Base-by-base conservation (phyloP, 345 rosid species). In the Salix arbutifolia region DNA sequence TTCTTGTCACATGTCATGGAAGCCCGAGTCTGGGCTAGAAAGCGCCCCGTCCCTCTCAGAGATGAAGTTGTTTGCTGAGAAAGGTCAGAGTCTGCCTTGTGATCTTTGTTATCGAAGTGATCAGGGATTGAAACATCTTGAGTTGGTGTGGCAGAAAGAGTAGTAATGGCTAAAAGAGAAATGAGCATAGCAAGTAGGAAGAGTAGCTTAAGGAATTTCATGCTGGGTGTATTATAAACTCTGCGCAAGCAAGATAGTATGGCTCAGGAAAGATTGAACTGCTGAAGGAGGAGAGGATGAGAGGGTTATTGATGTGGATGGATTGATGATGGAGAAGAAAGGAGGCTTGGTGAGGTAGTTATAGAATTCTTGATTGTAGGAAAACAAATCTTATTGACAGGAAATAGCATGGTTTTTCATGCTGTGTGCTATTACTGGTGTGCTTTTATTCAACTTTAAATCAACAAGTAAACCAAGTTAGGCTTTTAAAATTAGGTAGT, bases 1-100 rank as follows among this genome's bases (percentile, higher is more conserved):
- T 79, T 84, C 13, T 74, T 83, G 69, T 87, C 7, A 56, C 94
- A 90, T 53, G 85, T 86, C 87, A 79, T 52, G 2, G 0, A 31
- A 17, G 17, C 62, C 28, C 81, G 74, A 1, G 16, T 71, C 0
- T 65, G 72, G 5, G 80, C 79, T 4, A 80, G 84, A 67, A 84
- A 75, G 5, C 84, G 78, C n/a, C 62, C 33, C 1, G 69, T 5
- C 30, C 83, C 82, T 25, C 70, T 58, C n/a, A 79, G 30, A 2
- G 82, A 72, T 61, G 79, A 60, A 21, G 42, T 3, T 28, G 60
- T 26, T 53, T 66, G n/a, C 70, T 14, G 50, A 18, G 42, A 64
- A 50, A 4, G 2, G 19, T 19, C 62, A 7, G 10, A 2, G 13
- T 18, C 50, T 28, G 11, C 73, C 6, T 31, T 31, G 35, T 30